Conservation (phyloP, 306 rosid genomes). For the Rosa chinensis region DNA sequence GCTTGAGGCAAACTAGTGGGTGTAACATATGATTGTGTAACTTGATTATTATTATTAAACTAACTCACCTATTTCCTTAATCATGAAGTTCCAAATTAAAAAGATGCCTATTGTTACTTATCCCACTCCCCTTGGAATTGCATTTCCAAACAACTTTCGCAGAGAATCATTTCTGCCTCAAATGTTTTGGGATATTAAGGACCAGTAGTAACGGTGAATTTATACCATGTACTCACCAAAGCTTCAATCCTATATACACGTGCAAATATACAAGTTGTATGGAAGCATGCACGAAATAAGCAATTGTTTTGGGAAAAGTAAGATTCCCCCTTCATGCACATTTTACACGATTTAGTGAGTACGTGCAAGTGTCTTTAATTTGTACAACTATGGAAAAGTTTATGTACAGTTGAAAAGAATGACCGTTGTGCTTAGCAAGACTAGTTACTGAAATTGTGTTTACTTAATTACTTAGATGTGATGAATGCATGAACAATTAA, state of each 20-base stretch:
- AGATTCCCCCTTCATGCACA: neutral
- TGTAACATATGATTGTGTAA: neutral
- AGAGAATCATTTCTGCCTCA: neutral
- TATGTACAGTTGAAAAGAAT: neutral
- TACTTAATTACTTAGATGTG: neutral
- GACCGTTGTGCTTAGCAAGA: neutral
- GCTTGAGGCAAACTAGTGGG: neutral
- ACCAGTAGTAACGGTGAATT: neutral
- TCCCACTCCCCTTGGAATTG: neutral
- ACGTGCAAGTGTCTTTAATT: neutral
- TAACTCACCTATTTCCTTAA: neutral
- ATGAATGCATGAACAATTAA: neutral
- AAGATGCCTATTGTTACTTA: neutral
- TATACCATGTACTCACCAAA: neutral
- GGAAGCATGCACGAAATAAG: neutral
- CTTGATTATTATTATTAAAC: neutral
- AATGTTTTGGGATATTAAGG: neutral
- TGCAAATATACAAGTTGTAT: neutral
- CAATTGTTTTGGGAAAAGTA: neutral
- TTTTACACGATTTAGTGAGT: neutral
- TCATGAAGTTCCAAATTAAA: neutral
- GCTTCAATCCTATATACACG: neutral
- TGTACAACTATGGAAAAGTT: neutral
- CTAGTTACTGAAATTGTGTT: neutral
- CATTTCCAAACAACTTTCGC: conserved; percentile 1